A percentile compares a stretch with the other conserved stretches of the same genome.
These are phyloP conservation scores for Artemisia tridentata DNA, from an alignment of 129 eudicot genomes.

Conservation along the genomic window DNA sequence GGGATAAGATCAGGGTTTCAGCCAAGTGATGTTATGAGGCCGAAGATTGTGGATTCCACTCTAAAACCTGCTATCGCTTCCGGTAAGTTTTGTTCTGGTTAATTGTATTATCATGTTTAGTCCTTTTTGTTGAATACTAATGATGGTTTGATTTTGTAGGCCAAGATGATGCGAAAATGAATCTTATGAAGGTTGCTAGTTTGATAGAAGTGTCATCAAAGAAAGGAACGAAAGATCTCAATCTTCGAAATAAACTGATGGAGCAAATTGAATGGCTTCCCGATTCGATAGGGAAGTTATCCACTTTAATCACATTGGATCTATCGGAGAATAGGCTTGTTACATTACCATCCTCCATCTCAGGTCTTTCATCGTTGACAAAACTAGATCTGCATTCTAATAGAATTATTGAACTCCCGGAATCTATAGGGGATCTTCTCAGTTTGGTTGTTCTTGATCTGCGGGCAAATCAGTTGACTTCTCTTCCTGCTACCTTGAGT, in stretches of 20 bases:
- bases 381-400: conserved; percentile 76
- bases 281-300: conserved; percentile 81
- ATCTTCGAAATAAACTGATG: conserved; percentile 54
- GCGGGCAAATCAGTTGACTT: conserved; percentile 64
- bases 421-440: conserved; percentile 71
- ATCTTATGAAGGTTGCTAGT: conserved; percentile 87
- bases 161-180: conserved; percentile 60
- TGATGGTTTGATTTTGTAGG: conserved; percentile 38
- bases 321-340: conserved; percentile 71
- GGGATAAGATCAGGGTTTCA: conserved; percentile 48
- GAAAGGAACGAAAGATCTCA: conserved; percentile 73
- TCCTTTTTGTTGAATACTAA: conserved; percentile 7
- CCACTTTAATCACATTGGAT: conserved; percentile 63
- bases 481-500: conserved; percentile 58
- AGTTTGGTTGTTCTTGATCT: conserved; percentile 63
- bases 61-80: conserved; percentile 43
- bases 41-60: conserved; percentile 69
- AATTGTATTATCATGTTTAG: neutral
- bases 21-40: conserved; percentile 43
- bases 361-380: conserved; percentile 61
- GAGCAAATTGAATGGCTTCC: conserved; percentile 97
- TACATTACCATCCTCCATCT: conserved; percentile 58
- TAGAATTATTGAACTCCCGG: conserved; percentile 67
- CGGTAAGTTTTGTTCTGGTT: conserved; percentile 37
- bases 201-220: conserved; percentile 69